These are phyloP conservation scores for Potentilla sterilis DNA, from an alignment of 306 rosid genomes.

Conservation along the genomic window DNA sequence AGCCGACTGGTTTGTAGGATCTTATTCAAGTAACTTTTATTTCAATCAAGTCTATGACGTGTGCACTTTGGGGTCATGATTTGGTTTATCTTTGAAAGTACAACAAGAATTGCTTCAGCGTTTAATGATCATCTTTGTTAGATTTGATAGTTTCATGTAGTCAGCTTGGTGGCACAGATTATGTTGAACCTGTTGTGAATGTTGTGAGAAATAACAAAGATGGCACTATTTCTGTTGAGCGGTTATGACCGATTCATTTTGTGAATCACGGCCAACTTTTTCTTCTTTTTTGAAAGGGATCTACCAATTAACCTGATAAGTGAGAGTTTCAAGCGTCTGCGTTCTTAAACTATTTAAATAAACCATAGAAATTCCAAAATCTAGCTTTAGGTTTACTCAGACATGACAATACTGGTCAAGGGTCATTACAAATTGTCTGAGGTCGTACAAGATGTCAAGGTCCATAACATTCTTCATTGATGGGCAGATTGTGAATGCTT, in stretches of 20 bases:
- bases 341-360: background rate
- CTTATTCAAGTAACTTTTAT: background rate
- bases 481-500: slow-evolving; percentile 48
- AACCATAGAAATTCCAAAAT: background rate
- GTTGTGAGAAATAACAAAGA: no score
- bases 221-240: background rate
- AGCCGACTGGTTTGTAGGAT: slow-evolving; percentile 9
- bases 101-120: background rate
- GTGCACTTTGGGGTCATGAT: background rate
- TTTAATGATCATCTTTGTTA: background rate
- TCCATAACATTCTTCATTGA: slow-evolving; percentile 7
- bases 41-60: background rate
- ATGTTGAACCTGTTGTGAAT: no score
- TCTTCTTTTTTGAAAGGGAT: no score
- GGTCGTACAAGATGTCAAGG: background rate
- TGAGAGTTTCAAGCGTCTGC: background rate
- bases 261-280: background rate
- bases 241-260: background rate
- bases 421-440: background rate
- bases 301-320: no score
- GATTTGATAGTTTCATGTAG: no score
- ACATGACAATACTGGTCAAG: background rate
- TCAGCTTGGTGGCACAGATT: no score
- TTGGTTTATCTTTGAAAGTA: background rate
- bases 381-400: background rate